phyloP scores from a whole-genome alignment of 257 asterid species.

The Scutellaria barbata region DNA sequence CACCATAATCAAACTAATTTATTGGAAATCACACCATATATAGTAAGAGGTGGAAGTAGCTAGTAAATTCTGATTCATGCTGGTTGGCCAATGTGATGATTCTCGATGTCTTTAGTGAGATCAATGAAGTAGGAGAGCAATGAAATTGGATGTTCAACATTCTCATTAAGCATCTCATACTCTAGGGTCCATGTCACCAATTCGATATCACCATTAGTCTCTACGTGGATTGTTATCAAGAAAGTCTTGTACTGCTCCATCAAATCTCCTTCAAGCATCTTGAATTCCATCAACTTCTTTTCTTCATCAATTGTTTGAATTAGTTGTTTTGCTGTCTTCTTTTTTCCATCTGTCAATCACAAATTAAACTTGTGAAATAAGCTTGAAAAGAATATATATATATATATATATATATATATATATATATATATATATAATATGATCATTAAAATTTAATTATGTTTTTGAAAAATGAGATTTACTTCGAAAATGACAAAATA shows the following conservation, averaged over 20 bases:
- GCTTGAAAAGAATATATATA: too few relatives aligned
- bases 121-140: conserved; percentile 33
- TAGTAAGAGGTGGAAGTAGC: too few relatives aligned
- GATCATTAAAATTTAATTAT: too few relatives aligned
- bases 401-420: too few relatives aligned
- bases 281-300: conserved; percentile 33
- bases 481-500: too few relatives aligned
- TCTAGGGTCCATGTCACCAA: conserved; percentile 46
- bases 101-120: conserved; percentile 39
- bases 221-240: conserved; percentile 32
- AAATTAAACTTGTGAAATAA: too few relatives aligned
- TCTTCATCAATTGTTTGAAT: conserved; percentile 40
- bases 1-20: too few relatives aligned
- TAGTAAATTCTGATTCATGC: neutral
- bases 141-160: conserved; percentile 34
- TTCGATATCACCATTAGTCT: conserved; percentile 34
- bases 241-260: conserved; percentile 41
- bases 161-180: conserved; percentile 35
- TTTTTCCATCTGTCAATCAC: conserved; percentile 36
- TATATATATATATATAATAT: too few relatives aligned
- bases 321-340: conserved; percentile 19
- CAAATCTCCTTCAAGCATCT: conserved; percentile 44
- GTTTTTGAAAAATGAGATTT: too few relatives aligned
- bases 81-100: conserved; percentile 10
- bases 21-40: too few relatives aligned